phyloP scores from a whole-genome alignment of 257 asterid species.

The Solanum etuberosum region DNA sequence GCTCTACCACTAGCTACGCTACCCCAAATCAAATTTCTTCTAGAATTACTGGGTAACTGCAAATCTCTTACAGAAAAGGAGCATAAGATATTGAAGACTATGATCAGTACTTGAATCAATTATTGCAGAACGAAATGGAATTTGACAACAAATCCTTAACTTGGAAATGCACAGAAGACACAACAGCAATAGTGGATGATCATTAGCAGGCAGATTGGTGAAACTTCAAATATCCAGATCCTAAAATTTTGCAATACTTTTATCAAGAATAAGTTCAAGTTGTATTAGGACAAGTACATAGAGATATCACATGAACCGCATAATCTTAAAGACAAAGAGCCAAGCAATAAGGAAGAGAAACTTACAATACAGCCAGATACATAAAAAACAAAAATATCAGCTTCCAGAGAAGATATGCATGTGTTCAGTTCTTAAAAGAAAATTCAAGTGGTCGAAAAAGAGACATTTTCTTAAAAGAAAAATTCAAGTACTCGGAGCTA shows the following conservation, averaged over 20 bases:
- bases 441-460: not conserved
- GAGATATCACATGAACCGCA: not conserved
- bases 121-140: not conserved
- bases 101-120: not conserved
- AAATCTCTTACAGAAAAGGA: not conserved
- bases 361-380: not conserved
- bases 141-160: not conserved
- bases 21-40: not conserved
- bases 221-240: not conserved
- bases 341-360: not conserved
- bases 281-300: not conserved
- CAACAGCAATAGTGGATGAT: not conserved
- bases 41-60: not conserved
- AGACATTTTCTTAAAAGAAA: not conserved
- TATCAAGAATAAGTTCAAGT: not conserved
- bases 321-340: not conserved
- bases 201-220: not conserved
- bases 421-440: not conserved
- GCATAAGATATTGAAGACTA: not conserved
- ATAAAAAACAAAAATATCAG: not conserved
- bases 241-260: not conserved
- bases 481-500: not conserved
- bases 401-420: not conserved
- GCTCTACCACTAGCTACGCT: not conserved
- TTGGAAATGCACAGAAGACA: not conserved